Base-by-base conservation (phyloP, 2,329 filamentous ascomycete species). In the Penicillium sp. region DNA sequence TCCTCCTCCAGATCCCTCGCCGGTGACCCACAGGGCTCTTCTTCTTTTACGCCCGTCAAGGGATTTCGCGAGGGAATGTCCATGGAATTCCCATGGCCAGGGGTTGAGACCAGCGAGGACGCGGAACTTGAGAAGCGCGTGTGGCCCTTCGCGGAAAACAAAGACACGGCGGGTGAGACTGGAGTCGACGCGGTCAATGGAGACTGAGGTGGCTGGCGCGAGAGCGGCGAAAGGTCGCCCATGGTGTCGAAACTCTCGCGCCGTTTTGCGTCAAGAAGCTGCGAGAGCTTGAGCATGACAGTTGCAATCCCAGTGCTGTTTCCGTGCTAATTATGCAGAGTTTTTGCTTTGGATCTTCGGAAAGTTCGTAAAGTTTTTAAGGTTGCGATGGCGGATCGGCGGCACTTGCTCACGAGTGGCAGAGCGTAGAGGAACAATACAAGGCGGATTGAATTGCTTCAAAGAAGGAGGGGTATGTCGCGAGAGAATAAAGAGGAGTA, bases 41-140 rank as follows among this genome's bases (percentile, higher is more conserved):
- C 93, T 76, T 97, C 93, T 71, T 93, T 86, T 21, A 97, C 90
- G 70, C 95, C 91, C 17, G 92, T 90, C 64, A 97, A 82, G 56
- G 84, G 85, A 63, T 86, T 84, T 78, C 91, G 91, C 70, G 84
- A 82, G 30, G 76, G 74, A 56, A 76, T 74, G 66, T 88, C 86
- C 64, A 79, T 78, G 31, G 77, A 79, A 58, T 77, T 80, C 45
- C 79, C 78, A 62, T 81, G 82, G 55, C 79, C 84, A 62, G 84
- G 89, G 63, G 83, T 89, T 59, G 83, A 89, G 65, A 83, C 80
- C 8, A 91, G 83, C 5, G 93, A 96, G 1, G 93, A 96, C 30
- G 85, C 84, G 0, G 92, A 95, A 78, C 91, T 94, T 15, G 78
- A 79, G 58, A 78, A 73, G 54, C 76, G 76, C 57, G 70, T 75